Conservation (phyloP, 495 filamentous ascomycete genomes). For the Usnea hakonensis region DNA sequence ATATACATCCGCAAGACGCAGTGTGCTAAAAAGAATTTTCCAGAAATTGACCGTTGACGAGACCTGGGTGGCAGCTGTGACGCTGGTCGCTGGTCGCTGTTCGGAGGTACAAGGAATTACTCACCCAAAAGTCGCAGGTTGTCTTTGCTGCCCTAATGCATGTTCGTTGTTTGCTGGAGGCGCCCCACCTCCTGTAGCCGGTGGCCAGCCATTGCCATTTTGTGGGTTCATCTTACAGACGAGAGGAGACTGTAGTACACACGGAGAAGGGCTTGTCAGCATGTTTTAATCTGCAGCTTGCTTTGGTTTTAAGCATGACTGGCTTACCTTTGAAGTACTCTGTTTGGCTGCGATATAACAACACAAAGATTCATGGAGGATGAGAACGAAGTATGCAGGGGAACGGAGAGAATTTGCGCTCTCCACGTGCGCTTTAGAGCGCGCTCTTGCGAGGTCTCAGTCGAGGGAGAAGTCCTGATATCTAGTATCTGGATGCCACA, state of each 20-base stretch:
- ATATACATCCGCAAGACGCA: background rate
- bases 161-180: slow-evolving; percentile 19
- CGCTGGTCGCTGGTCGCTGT: background rate
- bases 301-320: background rate
- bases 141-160: slow-evolving; percentile 23
- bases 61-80: too few relatives aligned
- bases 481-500: background rate
- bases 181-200: slow-evolving; percentile 16
- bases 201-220: slow-evolving; percentile 24
- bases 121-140: slow-evolving; percentile 27
- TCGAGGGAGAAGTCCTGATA: background rate
- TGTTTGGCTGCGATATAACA: background rate
- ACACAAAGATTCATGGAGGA: background rate
- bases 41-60: too few relatives aligned
- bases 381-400: background rate
- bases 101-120: background rate
- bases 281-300: background rate
- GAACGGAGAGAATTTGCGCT: background rate
- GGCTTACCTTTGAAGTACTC: background rate
- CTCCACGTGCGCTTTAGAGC: background rate
- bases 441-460: background rate
- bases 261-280: background rate
- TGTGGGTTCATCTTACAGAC: slow-evolving; percentile 23
- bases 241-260: background rate
- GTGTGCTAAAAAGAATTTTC: background rate